phyloP scores from a whole-genome alignment of 345 rosid genomes.

The Eucalyptus virginea region DNA sequence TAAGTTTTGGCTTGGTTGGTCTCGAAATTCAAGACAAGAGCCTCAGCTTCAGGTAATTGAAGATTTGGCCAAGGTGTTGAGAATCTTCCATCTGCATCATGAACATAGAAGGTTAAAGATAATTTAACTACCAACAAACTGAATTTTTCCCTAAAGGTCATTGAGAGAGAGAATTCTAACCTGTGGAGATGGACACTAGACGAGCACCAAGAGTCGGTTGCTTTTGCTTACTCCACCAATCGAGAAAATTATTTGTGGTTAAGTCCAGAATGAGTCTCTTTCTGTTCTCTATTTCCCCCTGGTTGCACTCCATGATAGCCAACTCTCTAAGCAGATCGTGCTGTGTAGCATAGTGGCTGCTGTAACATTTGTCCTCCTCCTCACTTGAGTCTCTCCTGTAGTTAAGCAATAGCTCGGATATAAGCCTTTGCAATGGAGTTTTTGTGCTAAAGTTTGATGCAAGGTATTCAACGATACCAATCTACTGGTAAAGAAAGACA shows the following conservation, averaged over 20 bases:
- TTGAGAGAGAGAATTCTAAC: background rate
- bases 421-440: background rate
- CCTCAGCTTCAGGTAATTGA: slow-evolving; percentile 27
- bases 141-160: background rate
- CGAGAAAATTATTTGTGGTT: slow-evolving; percentile 17
- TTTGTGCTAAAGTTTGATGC: background rate
- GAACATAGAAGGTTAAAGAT: background rate
- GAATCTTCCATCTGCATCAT: slow-evolving; percentile 36
- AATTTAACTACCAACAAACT: background rate
- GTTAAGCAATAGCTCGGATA: background rate
- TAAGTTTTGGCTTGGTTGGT: background rate
- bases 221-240: slow-evolving; percentile 22
- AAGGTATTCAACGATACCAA: background rate
- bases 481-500: background rate
- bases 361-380: slow-evolving; percentile 11
- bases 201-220: slow-evolving; percentile 2
- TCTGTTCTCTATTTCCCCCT: background rate
- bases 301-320: slow-evolving; percentile 8
- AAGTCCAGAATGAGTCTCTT: slow-evolving; percentile 24
- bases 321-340: slow-evolving; percentile 36
- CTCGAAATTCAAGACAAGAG: slow-evolving; percentile 28
- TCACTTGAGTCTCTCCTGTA: slow-evolving; percentile 16
- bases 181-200: slow-evolving; percentile 33
- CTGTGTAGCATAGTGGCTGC: slow-evolving; percentile 23
- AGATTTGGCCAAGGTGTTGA: slow-evolving; percentile 27